Conservation (phyloP, 2,329 filamentous ascomycete species). For the Fonsecaea monophora region DNA sequence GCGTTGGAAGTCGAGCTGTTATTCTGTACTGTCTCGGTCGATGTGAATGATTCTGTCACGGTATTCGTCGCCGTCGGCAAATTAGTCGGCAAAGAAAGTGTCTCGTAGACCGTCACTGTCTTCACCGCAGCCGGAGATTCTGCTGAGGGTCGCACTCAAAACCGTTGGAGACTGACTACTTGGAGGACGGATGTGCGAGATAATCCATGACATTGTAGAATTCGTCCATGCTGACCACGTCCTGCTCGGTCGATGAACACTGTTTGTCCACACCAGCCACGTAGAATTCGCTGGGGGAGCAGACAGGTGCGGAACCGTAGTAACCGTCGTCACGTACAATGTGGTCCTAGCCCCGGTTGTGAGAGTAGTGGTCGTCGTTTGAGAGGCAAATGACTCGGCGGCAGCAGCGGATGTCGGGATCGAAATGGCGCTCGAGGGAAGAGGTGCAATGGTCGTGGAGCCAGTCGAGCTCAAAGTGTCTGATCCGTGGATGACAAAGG, state of each 20-base stretch:
- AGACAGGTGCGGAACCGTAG: not conserved
- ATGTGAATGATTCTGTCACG: not conserved
- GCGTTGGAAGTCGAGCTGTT: not conserved
- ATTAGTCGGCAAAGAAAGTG: not conserved
- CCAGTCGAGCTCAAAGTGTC: not conserved
- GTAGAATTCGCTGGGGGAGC: not conserved
- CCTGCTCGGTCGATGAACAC: not conserved
- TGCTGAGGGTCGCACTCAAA: not conserved
- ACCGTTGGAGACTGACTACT: not conserved
- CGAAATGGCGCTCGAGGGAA: not conserved
- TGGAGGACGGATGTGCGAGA: not conserved
- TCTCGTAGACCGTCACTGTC: slow-evolving; percentile 15
- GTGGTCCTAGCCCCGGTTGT: not conserved
- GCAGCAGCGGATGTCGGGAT: not conserved
- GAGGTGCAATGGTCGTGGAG: not conserved
- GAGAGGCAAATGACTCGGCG: not conserved
- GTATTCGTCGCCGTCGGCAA: not conserved
- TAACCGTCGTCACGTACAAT: not conserved
- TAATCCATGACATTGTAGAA: not conserved
- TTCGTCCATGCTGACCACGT: not conserved
- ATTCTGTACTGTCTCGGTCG: not conserved
- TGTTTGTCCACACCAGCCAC: not conserved
- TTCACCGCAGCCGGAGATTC: not conserved
- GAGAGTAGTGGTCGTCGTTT: not conserved
- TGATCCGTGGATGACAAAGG: not conserved